These are phyloP conservation scores for Solanum hybrid DNA, from an alignment of 305 asterid species.

Conservation along the genomic window DNA sequence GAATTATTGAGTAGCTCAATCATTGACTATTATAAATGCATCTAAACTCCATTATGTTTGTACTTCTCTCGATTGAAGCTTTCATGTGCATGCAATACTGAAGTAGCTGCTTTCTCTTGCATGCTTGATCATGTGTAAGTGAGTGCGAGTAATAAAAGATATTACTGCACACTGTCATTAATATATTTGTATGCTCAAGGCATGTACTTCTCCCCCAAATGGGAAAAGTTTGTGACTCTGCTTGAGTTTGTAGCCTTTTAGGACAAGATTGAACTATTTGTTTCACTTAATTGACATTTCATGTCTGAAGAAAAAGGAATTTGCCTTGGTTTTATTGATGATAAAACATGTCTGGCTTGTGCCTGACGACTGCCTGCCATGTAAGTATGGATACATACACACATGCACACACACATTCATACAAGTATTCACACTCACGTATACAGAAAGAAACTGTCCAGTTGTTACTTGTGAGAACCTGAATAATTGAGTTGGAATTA, in stretches of 20 bases:
- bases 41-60: not conserved
- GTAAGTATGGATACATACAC: not conserved
- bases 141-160: not conserved
- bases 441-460: not conserved
- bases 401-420: not conserved
- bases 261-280: not conserved
- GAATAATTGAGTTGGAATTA: not conserved
- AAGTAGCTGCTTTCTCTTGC: constrained; percentile 1
- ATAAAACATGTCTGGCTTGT: constrained; percentile 2
- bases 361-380: not conserved
- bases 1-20: not conserved
- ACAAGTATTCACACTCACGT: not conserved
- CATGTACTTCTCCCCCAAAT: not conserved
- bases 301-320: not conserved
- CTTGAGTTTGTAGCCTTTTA: not conserved
- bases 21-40: not conserved
- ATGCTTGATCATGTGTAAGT: not conserved
- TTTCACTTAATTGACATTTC: not conserved
- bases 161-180: not conserved
- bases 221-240: not conserved
- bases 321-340: not conserved
- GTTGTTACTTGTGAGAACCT: not conserved
- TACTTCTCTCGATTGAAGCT: not conserved
- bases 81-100: not conserved
- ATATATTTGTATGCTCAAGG: not conserved